A percentile compares a stretch with the other conserved stretches of the same genome.
Conservation (phyloP, 139 green algal genomes). For the Coccomyxa sp. region DNA sequence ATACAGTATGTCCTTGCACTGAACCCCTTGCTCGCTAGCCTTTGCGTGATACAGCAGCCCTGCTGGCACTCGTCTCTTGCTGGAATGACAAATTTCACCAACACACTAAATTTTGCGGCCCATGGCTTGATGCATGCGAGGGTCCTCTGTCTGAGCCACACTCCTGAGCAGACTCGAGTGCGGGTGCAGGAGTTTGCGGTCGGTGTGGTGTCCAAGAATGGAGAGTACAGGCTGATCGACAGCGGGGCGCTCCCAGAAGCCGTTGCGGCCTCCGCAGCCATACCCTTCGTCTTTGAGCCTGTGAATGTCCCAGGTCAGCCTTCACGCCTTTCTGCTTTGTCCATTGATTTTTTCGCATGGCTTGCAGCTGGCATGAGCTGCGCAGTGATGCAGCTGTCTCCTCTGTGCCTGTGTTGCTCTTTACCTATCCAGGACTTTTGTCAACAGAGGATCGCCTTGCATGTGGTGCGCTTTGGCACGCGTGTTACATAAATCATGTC, state of each 20-base stretch:
- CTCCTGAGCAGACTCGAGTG: background rate
- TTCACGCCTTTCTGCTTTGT: background rate
- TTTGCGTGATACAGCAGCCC: too few species aligned
- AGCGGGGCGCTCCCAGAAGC: conserved; percentile 74
- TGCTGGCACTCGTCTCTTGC: too few species aligned
- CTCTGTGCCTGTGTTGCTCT: background rate
- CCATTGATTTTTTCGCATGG: background rate
- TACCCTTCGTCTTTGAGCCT: conserved; percentile 75
- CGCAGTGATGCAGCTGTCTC: background rate
- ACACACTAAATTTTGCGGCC: background rate
- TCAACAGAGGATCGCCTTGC: background rate
- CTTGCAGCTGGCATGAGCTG: background rate
- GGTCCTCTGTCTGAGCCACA: too few species aligned
- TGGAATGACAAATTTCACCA: background rate
- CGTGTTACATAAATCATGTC: too few species aligned
- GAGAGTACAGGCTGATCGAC: conserved; percentile 67
- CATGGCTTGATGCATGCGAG: too few species aligned
- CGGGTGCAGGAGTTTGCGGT: conserved; percentile 61
- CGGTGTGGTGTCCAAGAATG: conserved; percentile 53
- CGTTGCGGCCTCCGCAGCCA: conserved; percentile 81
- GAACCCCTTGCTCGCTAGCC: background rate
- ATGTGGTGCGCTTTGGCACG: too few species aligned
- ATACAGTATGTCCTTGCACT: conserved; percentile 5
- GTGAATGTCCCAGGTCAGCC: conserved; percentile 66
- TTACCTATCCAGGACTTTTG: background rate